phyloP scores from a whole-genome alignment of 495 filamentous ascomycete species.

The Umbilicaria muhlenbergii region DNA sequence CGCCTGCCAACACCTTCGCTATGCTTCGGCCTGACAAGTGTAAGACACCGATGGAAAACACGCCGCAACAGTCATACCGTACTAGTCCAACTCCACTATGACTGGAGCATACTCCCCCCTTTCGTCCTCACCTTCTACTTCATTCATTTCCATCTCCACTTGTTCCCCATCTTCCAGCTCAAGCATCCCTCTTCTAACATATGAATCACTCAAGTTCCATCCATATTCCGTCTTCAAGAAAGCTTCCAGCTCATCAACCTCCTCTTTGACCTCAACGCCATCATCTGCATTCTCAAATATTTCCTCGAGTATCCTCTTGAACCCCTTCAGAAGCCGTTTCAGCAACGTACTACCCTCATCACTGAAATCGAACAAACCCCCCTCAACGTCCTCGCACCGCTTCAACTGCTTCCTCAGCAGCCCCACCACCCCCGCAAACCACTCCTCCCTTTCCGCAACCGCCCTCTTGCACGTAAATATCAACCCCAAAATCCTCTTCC shows the following conservation, averaged over 20 bases:
- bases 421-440: slow-evolving; percentile 45
- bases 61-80: too few species aligned
- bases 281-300: slow-evolving; percentile 17
- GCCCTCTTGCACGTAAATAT: slow-evolving; percentile 53
- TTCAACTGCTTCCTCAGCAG: slow-evolving; percentile 54
- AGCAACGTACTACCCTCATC: slow-evolving; percentile 40
- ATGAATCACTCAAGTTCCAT: slow-evolving; percentile 46
- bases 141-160: slow-evolving; percentile 61
- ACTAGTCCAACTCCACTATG: slow-evolving; percentile 45
- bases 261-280: slow-evolving; percentile 26
- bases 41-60: too few species aligned
- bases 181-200: slow-evolving; percentile 48
- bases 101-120: slow-evolving; percentile 75
- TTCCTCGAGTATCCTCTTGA: slow-evolving; percentile 30
- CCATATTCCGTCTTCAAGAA: slow-evolving; percentile 40
- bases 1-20: too few species aligned
- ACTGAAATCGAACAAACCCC: slow-evolving; percentile 37
- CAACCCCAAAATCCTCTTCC: slow-evolving; percentile 60
- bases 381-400: slow-evolving; percentile 54
- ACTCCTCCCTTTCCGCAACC: slow-evolving; percentile 33
- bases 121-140: slow-evolving; percentile 69
- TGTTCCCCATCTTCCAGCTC: slow-evolving; percentile 63
- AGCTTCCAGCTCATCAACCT: slow-evolving; percentile 39
- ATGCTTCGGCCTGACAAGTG: too few species aligned
- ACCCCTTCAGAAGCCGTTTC: slow-evolving; percentile 34